Evolutionary conservation across 106 monocot genomes (phyloP).

Genomic region (Dioscorea alata): DNA sequence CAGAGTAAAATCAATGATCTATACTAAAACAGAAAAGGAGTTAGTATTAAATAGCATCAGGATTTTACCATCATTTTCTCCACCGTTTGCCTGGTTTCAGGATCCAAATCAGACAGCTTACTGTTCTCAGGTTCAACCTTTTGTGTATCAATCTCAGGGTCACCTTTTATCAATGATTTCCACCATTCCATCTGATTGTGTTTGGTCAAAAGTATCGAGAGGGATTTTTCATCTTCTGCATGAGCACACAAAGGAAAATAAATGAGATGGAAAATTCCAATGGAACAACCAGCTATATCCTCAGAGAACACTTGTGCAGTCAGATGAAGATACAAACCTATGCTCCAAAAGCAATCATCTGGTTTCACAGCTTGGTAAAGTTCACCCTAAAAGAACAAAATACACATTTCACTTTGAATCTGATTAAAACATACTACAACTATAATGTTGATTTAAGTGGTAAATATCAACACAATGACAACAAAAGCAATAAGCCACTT

Average conservation of each 20-base stretch:
- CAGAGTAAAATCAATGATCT: not conserved
- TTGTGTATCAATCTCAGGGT: slow-evolving; percentile 84
- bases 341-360: slow-evolving; percentile 98
- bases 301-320: not conserved
- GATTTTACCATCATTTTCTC: slow-evolving; percentile 93
- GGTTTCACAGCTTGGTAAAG: slow-evolving; percentile 56
- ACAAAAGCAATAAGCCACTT: slow-evolving; percentile 17
- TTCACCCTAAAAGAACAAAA: slow-evolving; percentile 44
- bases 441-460: too few relatives aligned
- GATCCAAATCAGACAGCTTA: slow-evolving; percentile 89
- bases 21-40: not conserved
- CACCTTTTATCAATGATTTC: slow-evolving; percentile 77
- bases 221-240: slow-evolving; percentile 73
- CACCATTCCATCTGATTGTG: slow-evolving; percentile 99
- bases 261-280: not conserved
- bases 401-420: too few relatives aligned
- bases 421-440: too few relatives aligned
- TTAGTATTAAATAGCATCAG: not conserved
- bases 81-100: slow-evolving; percentile 84
- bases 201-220: slow-evolving; percentile 82
- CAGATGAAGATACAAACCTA: slow-evolving; percentile 29
- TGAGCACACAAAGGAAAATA: not conserved
- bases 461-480: not conserved
- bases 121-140: slow-evolving; percentile 95
- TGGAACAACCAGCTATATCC: not conserved